Base-by-base conservation (phyloP, 2,329 filamentous ascomycete genomes). In the Fusarium tupiense region DNA sequence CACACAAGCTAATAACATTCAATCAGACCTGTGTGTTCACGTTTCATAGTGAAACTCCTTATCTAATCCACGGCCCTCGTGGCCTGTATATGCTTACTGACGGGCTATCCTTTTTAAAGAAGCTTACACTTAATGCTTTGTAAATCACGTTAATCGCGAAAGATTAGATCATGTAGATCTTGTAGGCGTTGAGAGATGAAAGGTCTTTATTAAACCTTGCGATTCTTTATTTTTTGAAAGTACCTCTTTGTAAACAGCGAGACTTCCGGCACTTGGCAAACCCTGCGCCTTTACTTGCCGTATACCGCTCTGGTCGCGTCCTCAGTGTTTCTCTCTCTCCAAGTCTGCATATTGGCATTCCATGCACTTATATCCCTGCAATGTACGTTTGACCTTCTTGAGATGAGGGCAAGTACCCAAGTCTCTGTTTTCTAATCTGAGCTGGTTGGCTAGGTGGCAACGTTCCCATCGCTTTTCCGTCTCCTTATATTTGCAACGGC, bases 311-410 rank as follows among this genome's bases (percentile, higher is more conserved):
- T 19, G 8, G 5, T n/a, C 6, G 8, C 6, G 16, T 10, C 29
- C 29, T 31, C 1, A 6, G 0, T 5, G 11, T 4, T 4, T 31
- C 3, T 31, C 4, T 11, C 0, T 31, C 7, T 17, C 0, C 14
- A 16, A 11, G 14, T 31, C 26, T 31, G 14, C 10, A 20, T 17
- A 8, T n/a, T 0, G 14, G 7, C 26, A n/a, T 3, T 17, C 14
- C 5, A 12, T 17, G 9, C 20, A 29, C 8, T 12, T 22, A 17
- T 17, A 49, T 31, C 6, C 13, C 20, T 49, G 2, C 3, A 22
- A 8, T 49, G 9, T n/a, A 8, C 2, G 20, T 12, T 5, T n/a
- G 2, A 0, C 20, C 26, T 31, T 11, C 4, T 4, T 16, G 9
- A 49, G 26, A 6, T 22, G 46, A n/a, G 26, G 11, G 29, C 22